Evolutionary conservation across 805 yeast species (phyloP).

Genomic region (Kodamaea kakaduensis): DNA sequence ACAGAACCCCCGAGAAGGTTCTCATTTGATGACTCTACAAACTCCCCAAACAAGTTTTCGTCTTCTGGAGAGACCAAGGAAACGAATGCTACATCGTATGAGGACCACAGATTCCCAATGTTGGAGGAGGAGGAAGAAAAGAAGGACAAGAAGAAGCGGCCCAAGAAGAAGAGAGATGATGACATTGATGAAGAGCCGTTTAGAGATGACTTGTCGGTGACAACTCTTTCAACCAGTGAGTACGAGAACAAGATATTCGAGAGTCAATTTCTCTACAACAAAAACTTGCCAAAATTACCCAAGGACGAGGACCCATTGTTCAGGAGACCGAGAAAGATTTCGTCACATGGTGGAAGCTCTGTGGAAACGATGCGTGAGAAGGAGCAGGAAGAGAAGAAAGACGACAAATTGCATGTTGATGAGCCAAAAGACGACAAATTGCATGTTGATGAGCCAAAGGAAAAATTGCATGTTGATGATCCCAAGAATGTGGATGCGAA

Average conservation of each 20-base stretch:
- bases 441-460: background rate
- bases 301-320: slow-evolving; percentile 2
- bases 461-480: background rate
- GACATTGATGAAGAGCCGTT: background rate
- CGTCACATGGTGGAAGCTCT: background rate
- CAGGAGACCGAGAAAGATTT: no score
- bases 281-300: slow-evolving; percentile 22
- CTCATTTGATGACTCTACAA: no score
- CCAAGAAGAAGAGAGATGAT: background rate
- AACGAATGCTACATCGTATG: background rate
- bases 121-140: no score
- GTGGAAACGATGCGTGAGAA: background rate
- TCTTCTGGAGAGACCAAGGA: slow-evolving; percentile 1
- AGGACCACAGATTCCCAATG: no score
- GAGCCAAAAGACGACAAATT: background rate
- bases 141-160: no score
- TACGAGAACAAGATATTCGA: slow-evolving; percentile 36
- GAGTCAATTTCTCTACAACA: slow-evolving; percentile 29
- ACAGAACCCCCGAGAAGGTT: no score
- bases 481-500: no score
- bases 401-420: background rate
- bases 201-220: slow-evolving; percentile 25
- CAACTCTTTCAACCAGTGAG: slow-evolving; percentile 36
- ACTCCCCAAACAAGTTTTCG: no score
- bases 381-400: background rate